Base-by-base conservation (phyloP, 495 filamentous ascomycete species). In the Platismatia glauca region DNA sequence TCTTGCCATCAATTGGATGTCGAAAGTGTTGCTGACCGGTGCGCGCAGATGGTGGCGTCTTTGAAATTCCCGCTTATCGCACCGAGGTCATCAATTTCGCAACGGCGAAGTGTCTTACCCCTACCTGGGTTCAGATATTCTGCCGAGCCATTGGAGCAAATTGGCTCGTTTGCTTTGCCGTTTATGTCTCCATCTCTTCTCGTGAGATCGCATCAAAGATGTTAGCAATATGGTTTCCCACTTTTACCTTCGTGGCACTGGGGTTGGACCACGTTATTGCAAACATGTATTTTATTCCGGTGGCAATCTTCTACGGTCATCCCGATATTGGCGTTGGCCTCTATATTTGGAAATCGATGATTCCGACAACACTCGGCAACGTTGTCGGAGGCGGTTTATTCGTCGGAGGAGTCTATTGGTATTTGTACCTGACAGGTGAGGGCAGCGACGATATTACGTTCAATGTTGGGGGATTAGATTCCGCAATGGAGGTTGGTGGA, bases 321-420 rank as follows among this genome's bases (percentile, higher is more conserved):
- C 81, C 82, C 0, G 70, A 67, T 1, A 73, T 86, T 31, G 74
- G 72, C 1, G 75, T 82, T 11, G 75, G 77, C 1, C 69, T 84
- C 55, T 86, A 86, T 57, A 84, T 86, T 67, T 86, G 82, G 82
- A 85, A 87, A 66, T 79, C 77, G 27, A 81, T 85, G 53, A 83
- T 86, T 57, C 84, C 84, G 1, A 75, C 82, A 4, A 53, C 79
- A 24, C 60, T 86, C 24, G 83, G 83, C 5, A 87, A 86, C 65
- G 77, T 81, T 38, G 61, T 87, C n/a, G 83, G 82, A 9, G 81
- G 81, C 20, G 77, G 71, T 5, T 27, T 80, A 4, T 83, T 84
- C 27, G 66, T 68, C 18, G 63, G 46, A n/a, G 62, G 46, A 35
- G 52, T 58, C 11, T 66, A 66, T 34, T 66, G 63, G 64, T 66